Evolutionary conservation across 495 filamentous ascomycete genomes (phyloP).

Genomic region (Neurospora tetrasperma): DNA sequence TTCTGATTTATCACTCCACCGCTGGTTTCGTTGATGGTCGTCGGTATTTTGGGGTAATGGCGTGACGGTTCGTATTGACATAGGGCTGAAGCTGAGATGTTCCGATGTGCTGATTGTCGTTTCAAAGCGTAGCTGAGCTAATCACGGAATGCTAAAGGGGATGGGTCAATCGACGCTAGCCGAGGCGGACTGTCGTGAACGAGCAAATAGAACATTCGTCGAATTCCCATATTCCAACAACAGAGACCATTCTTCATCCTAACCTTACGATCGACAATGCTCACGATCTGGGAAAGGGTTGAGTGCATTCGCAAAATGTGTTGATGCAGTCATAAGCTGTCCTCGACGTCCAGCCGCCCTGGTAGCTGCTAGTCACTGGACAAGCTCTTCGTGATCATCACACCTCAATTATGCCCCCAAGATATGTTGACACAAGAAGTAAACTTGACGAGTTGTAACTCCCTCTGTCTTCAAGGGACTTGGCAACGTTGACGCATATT

Average conservation of each 20-base stretch:
- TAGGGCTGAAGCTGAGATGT: not conserved
- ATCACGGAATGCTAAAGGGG: not conserved
- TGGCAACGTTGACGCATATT: not conserved
- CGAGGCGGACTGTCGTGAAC: not conserved
- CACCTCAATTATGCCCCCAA: not conserved
- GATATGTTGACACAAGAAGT: not conserved
- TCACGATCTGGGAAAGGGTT: not conserved
- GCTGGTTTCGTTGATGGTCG: not conserved
- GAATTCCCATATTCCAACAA: not conserved
- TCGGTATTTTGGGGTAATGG: not conserved
- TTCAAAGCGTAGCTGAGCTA: not conserved
- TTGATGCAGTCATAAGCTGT: not conserved
- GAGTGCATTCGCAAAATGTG: not conserved
- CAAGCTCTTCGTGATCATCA: not conserved
- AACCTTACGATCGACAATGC: not conserved
- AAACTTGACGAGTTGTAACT: not conserved
- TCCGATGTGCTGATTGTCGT: not conserved
- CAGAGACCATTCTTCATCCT: not conserved
- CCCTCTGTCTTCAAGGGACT: not conserved
- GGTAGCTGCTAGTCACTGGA: not conserved
- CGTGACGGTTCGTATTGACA: not conserved
- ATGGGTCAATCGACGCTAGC: not conserved
- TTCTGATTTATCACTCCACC: not conserved
- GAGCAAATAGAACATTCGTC: not conserved
- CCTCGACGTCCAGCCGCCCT: not conserved